phyloP scores from a whole-genome alignment of 2,329 filamentous ascomycete species.

The Apiospora saccharicola region DNA sequence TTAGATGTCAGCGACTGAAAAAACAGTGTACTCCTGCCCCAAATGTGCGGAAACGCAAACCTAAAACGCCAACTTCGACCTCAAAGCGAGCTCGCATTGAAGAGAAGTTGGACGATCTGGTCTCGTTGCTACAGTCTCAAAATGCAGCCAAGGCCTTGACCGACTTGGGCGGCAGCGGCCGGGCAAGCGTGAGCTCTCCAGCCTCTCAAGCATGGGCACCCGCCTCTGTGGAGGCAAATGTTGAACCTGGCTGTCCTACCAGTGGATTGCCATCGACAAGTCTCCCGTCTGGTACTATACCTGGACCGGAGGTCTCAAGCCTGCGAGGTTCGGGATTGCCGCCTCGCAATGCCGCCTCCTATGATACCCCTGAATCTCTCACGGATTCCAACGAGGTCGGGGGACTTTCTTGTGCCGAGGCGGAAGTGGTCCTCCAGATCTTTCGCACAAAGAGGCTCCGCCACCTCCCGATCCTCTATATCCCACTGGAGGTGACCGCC shows the following conservation, averaged over 20 bases:
- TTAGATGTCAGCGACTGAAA: constrained; percentile 26
- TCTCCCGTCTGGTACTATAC: not conserved
- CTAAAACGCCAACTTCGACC: constrained; percentile 29
- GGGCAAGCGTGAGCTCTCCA: constrained; percentile 4
- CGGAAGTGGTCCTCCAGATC: constrained; percentile 27
- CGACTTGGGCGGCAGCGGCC: constrained; percentile 14
- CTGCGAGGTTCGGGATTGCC: not conserved
- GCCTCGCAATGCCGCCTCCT: not conserved
- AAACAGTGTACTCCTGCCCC: constrained; percentile 26
- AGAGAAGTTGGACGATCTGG: constrained; percentile 41
- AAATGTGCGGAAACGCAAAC: constrained; percentile 31
- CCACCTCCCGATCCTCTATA: constrained; percentile 40
- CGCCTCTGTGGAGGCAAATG: not conserved
- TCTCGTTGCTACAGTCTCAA: constrained; percentile 40
- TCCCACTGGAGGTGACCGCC: constrained; percentile 36
- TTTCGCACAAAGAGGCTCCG: constrained; percentile 33
- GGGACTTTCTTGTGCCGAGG: not conserved
- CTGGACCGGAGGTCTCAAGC: not conserved
- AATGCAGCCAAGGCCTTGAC: constrained; percentile 23
- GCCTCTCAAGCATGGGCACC: not conserved
- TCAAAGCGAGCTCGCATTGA: constrained; percentile 36
- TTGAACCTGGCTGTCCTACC: not conserved
- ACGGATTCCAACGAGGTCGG: not conserved
- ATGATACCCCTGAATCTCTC: constrained; percentile 6
- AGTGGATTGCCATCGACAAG: not conserved